These are phyloP conservation scores for Vigna mungo DNA, from an alignment of 306 rosid genomes.

Conservation along the genomic window DNA sequence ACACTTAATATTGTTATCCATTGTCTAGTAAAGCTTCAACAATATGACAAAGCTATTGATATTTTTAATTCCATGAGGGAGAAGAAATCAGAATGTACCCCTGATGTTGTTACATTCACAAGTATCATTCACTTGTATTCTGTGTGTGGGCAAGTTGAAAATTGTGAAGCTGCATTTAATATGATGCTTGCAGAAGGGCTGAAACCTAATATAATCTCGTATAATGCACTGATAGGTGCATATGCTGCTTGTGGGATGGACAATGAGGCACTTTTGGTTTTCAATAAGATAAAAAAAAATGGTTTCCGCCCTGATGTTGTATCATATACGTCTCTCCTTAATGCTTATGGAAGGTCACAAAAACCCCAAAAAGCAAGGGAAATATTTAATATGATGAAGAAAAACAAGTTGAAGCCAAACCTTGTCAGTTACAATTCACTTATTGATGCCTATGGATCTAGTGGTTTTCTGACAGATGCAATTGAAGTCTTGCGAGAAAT, in stretches of 20 bases:
- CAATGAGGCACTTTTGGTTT: slow-evolving; percentile 68
- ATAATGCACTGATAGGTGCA: slow-evolving; percentile 82
- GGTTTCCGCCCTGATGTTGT: slow-evolving; percentile 85
- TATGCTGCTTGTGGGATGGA: slow-evolving; percentile 87
- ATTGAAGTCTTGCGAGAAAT: slow-evolving; percentile 81
- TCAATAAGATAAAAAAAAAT: slow-evolving; percentile 70
- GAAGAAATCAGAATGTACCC: slow-evolving; percentile 76
- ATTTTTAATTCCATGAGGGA: slow-evolving; percentile 83
- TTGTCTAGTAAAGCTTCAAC: slow-evolving; percentile 79
- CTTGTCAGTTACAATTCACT: slow-evolving; percentile 86
- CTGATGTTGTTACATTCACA: slow-evolving; percentile 91
- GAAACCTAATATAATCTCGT: slow-evolving; percentile 81
- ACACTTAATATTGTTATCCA: slow-evolving; percentile 86
- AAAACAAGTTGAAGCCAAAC: slow-evolving; percentile 75
- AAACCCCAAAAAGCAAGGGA: slow-evolving; percentile 74
- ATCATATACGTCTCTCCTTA: slow-evolving; percentile 87
- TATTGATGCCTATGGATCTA: slow-evolving; percentile 92
- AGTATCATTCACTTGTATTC: slow-evolving; percentile 87
- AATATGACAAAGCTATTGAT: slow-evolving; percentile 73
- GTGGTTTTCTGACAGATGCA: slow-evolving; percentile 80
- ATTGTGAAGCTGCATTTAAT: slow-evolving; percentile 73
- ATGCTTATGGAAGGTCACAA: slow-evolving; percentile 87
- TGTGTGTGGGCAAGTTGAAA: slow-evolving; percentile 75
- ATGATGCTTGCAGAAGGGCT: slow-evolving; percentile 87
- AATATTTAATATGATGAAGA: slow-evolving; percentile 74